Percentiles rank a stretch among this genome's conserved stretches.
phyloP scores from a whole-genome alignment of 1,284 basidiomycete genomes.

The Somion occarium region DNA sequence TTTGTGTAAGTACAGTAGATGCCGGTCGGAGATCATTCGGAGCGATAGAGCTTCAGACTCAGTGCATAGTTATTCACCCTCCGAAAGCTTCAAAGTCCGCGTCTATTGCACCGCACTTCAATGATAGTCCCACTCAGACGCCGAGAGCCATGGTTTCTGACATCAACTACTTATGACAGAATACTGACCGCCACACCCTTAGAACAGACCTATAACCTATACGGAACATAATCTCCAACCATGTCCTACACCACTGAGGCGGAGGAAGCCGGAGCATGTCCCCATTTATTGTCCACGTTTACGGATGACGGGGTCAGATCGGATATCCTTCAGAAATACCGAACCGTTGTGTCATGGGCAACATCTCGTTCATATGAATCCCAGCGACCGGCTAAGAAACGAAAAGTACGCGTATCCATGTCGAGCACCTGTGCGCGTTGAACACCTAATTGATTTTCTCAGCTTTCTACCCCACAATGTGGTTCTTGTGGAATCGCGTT shows the following conservation, averaged over 20 bases:
- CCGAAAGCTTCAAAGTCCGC: too few species aligned
- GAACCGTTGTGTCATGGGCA: conserved; percentile 35
- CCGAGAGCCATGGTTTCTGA: too few species aligned
- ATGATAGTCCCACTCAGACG: too few species aligned
- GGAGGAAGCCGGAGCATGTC: conserved; percentile 18
- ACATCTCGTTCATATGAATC: conserved; percentile 29
- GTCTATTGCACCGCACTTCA: too few species aligned
- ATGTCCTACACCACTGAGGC: neutral
- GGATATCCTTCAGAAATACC: conserved; percentile 32
- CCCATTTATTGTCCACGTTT: conserved; percentile 23
- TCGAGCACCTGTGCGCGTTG: neutral
- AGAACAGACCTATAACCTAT: too few species aligned
- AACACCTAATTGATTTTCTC: neutral
- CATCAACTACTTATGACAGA: too few species aligned
- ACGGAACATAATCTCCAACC: too few species aligned
- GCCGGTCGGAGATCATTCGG: too few species aligned
- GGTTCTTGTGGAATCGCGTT: conserved; percentile 55
- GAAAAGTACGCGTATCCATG: conserved; percentile 31
- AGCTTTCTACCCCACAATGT: conserved; percentile 54
- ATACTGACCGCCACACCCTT: too few species aligned
- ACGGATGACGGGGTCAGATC: conserved; percentile 21
- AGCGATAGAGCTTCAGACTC: too few species aligned
- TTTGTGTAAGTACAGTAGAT: too few species aligned
- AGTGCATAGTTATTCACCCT: too few species aligned
- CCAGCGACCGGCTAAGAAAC: conserved; percentile 34